Base-by-base conservation (phyloP, 352 stramenopile species). In the Thalassiosira hispida region DNA sequence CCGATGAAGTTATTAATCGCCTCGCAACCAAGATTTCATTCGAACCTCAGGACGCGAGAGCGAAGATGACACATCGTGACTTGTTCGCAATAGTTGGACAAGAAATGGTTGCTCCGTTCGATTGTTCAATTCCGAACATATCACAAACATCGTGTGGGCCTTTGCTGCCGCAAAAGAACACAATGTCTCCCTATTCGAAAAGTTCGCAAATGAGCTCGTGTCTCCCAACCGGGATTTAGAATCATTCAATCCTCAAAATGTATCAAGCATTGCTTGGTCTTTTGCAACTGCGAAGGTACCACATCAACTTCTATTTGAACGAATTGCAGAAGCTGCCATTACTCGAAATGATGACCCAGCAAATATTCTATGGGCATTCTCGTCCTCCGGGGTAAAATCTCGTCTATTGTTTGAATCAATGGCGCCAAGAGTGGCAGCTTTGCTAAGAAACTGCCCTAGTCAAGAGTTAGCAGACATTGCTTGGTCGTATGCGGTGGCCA, bases 401-500 rank as follows among this genome's bases (percentile, higher is more conserved):
- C 18, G 20, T 11, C 4, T 7, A 40, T 14, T 40, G 2, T 69
- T 69, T 42, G 18, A 55, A 16, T 57, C 40, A 11, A 29, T 57
- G 11, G 60, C 47, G 25, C 46, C 25, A 12, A 40, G 9, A 69
- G 29, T 40, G 27, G 14, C 49, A 25, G 40, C 20, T 23, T 2
- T 4, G 22, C 11, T 59, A 4, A 8, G 25, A 23, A n/a, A 59
- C 29, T 69, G 60, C 47, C 3, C 7, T 40, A 29, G 14, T 49
- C 60, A 69, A 44, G 16, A 42, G 27, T 42, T 69, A 20, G 60
- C 42, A 23, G 59, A 57, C 20, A 57, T 69, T 47, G 40, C 64
- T 51, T 73, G 64, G 64, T 53, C 64, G 1, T 73, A 64, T 51
- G 44, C 64, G n/a, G 46, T 73, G 14, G 27, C 64, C 2, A 63